Percentiles rank a stretch among this genome's conserved stretches.
Conservation (phyloP, 1,139 yeast species). For the Geotrichum fermentans region DNA sequence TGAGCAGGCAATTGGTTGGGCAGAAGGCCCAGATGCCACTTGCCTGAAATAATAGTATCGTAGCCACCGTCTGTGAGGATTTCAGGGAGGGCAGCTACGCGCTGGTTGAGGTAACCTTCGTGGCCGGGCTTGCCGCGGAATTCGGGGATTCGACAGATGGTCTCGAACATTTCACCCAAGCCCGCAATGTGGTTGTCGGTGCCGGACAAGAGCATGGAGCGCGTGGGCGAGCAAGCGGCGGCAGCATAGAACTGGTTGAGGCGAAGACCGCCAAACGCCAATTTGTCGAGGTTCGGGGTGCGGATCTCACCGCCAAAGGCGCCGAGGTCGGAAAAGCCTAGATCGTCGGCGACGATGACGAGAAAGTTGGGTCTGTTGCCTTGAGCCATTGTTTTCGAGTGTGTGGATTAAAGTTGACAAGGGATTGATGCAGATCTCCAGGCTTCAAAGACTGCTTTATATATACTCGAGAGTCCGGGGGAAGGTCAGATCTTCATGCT, state of each 20-base stretch:
- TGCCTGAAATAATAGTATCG: conserved; percentile 50
- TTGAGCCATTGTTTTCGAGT: too few species aligned
- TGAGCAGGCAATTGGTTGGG: conserved; percentile 49
- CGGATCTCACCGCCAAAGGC: conserved; percentile 57
- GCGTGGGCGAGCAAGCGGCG: conserved; percentile 60
- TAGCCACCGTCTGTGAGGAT: conserved; percentile 48
- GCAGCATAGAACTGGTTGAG: conserved; percentile 61
- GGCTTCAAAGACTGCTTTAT: too few species aligned
- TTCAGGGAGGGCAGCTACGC: conserved; percentile 53
- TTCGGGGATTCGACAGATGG: conserved; percentile 32
- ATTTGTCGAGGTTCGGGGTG: conserved; percentile 49
- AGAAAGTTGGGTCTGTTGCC: conserved; percentile 47
- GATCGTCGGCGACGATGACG: conserved; percentile 57
- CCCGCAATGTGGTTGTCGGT: conserved; percentile 62
- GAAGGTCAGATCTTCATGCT: too few species aligned
- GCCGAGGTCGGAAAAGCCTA: conserved; percentile 55
- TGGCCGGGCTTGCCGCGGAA: conserved; percentile 47
- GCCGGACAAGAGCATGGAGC: conserved; percentile 58
- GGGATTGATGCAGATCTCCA: too few species aligned
- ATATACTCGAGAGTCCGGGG: too few species aligned
- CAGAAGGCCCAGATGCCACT: conserved; percentile 54
- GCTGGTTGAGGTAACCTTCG: conserved; percentile 51
- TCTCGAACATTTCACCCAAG: conserved; percentile 56
- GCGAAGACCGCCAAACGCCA: conserved; percentile 46
- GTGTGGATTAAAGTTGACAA: too few species aligned